These are phyloP conservation scores for Leccinum olivaceopallidum DNA, from an alignment of 768 basidiomycete species.

Conservation along the genomic window DNA sequence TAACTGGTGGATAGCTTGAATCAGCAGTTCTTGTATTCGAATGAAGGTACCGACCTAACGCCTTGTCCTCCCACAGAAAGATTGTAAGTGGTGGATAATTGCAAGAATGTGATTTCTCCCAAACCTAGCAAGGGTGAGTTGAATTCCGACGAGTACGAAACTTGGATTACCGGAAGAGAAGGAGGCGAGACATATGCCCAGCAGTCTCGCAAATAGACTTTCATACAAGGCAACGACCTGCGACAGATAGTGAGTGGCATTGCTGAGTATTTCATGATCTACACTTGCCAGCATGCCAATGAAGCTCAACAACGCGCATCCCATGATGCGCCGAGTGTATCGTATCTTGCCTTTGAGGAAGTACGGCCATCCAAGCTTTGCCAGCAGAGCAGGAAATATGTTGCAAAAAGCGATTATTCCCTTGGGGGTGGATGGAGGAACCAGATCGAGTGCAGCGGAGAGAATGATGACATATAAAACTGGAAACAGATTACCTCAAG, in stretches of 20 bases:
- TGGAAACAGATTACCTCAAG: conserved; percentile 26
- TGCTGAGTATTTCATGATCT: not conserved
- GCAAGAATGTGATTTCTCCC: conserved; percentile 93
- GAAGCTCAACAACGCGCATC: conserved; percentile 75
- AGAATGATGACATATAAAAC: conserved; percentile 97
- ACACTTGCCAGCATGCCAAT: conserved; percentile 82
- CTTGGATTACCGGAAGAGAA: conserved; percentile 74
- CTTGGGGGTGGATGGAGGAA: conserved; percentile 89
- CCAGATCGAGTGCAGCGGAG: conserved; percentile 93
- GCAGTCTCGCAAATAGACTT: conserved; percentile 61
- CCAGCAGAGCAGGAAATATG: conserved; percentile 82
- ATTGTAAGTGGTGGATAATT: conserved; percentile 83
- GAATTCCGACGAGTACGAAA: not conserved
- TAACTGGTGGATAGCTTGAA: conserved; percentile 49
- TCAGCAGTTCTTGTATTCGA: not conserved
- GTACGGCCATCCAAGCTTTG: conserved; percentile 94
- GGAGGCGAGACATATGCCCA: conserved; percentile 82
- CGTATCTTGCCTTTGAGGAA: conserved; percentile 82
- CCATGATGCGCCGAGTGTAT: conserved; percentile 71
- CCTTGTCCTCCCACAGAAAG: conserved; percentile 75
- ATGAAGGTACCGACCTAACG: conserved; percentile 59
- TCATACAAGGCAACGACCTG: conserved; percentile 81
- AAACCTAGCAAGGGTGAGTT: conserved; percentile 54
- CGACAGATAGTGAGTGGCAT: not conserved
- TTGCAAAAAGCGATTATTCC: conserved; percentile 96